A percentile compares a stretch with the other conserved stretches of the same genome.
These are phyloP conservation scores for Solanum sitiens DNA, from an alignment of 257 asterid species.

Conservation along the genomic window DNA sequence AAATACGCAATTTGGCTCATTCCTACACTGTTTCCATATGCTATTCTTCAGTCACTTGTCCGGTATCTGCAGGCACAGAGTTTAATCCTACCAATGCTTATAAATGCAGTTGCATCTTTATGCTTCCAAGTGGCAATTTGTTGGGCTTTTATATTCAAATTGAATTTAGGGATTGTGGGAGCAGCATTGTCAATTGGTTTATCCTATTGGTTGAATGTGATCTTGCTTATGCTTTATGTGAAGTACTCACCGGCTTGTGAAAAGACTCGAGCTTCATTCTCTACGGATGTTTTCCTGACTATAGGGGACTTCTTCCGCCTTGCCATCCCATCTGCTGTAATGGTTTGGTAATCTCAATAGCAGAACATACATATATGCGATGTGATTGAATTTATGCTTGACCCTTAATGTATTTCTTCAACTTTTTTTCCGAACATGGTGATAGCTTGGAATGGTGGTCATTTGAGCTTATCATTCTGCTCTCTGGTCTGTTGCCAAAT, in stretches of 20 bases:
- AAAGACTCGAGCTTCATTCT: slow-evolving; percentile 24
- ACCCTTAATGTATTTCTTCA: neutral
- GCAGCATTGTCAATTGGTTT: slow-evolving; percentile 70
- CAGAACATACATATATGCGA: neutral
- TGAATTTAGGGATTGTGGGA: slow-evolving; percentile 47
- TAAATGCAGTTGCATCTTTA: slow-evolving; percentile 45
- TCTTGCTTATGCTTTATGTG: slow-evolving; percentile 40
- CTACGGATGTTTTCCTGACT: slow-evolving; percentile 27
- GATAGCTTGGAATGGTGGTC: slow-evolving; percentile 81
- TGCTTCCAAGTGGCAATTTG: slow-evolving; percentile 52
- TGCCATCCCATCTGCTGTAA: slow-evolving; percentile 69
- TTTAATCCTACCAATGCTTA: slow-evolving; percentile 61
- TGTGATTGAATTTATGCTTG: neutral
- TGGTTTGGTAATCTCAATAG: slow-evolving; percentile 58
- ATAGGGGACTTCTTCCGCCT: slow-evolving; percentile 48
- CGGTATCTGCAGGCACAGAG: slow-evolving; percentile 75
- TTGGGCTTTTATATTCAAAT: slow-evolving; percentile 57
- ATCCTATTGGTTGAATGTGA: slow-evolving; percentile 62
- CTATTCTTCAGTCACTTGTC: slow-evolving; percentile 58
- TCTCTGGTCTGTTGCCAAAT: slow-evolving; percentile 71
- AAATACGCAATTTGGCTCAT: slow-evolving; percentile 52
- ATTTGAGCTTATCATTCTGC: slow-evolving; percentile 54
- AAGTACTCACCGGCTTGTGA: slow-evolving; percentile 45
- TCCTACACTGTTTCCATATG: slow-evolving; percentile 60
- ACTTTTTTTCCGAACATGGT: neutral